These are phyloP conservation scores for Colletotrichum sp. DNA, from an alignment of 2,329 filamentous ascomycete genomes.

Conservation along the genomic window DNA sequence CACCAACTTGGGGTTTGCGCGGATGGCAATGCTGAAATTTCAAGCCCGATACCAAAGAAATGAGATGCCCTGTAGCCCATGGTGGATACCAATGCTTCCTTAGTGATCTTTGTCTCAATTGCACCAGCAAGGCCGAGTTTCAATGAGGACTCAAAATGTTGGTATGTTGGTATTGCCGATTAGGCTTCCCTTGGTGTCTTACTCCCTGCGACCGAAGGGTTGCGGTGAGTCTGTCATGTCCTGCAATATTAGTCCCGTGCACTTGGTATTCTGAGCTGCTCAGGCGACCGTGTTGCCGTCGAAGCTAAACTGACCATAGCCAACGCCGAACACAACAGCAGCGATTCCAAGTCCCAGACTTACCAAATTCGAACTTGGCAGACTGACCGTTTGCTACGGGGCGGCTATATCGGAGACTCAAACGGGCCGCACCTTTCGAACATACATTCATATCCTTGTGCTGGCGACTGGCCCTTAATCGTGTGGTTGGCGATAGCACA, in stretches of 20 bases:
- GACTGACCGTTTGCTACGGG: too few species aligned
- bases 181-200: too few species aligned
- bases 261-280: rapidly evolving
- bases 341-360: rapidly evolving
- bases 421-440: not conserved
- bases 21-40: not conserved
- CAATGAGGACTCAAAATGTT: too few species aligned
- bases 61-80: rapidly evolving
- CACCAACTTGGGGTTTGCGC: too few species aligned
- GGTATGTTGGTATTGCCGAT: too few species aligned
- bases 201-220: not conserved
- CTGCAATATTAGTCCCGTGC: not conserved
- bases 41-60: not conserved
- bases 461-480: not conserved
- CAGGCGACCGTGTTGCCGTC: rapidly evolving
- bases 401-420: not conserved
- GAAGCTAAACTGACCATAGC: not conserved
- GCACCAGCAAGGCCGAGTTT: too few species aligned
- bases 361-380: not conserved
- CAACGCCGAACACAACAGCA: not conserved
- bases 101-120: too few species aligned
- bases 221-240: not conserved
- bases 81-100: not conserved
- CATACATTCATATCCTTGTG: not conserved
- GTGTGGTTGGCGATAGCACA: not conserved